Evolutionary conservation across 2,329 filamentous ascomycete genomes (phyloP).

Genomic region (Calonectria honghensis): DNA sequence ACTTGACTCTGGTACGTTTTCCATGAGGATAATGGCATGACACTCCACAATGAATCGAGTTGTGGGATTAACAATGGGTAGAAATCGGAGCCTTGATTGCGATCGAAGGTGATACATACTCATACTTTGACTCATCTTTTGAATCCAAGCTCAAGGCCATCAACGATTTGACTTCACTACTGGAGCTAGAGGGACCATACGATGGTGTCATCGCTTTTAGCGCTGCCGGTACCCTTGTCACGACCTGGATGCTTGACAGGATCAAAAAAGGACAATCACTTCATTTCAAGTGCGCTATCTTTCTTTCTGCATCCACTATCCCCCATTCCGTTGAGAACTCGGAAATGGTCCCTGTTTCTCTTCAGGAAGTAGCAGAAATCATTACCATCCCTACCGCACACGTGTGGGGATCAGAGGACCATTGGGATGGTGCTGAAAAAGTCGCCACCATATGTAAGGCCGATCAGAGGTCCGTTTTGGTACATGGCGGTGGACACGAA

Average conservation of each 20-base stretch:
- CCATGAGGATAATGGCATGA: not conserved
- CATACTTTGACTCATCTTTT: not conserved
- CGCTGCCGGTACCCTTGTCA: not conserved
- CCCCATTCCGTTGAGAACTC: not conserved
- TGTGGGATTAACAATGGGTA: not conserved
- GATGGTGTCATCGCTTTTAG: slow-evolving; percentile 14
- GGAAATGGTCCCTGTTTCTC: not conserved
- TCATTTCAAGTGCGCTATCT: slow-evolving; percentile 10
- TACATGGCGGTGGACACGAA: not conserved
- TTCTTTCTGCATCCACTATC: not conserved
- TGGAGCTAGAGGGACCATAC: not conserved
- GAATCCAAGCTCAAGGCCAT: slow-evolving; percentile 7
- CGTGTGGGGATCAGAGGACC: not conserved
- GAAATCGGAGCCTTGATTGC: not conserved
- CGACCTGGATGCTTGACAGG: slow-evolving; percentile 6
- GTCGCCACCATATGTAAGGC: not conserved
- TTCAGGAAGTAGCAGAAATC: not conserved
- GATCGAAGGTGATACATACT: not conserved
- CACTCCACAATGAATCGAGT: not conserved
- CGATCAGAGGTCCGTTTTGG: not conserved
- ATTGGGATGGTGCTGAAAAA: not conserved
- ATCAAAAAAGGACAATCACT: not conserved
- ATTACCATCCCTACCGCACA: slow-evolving; percentile 5
- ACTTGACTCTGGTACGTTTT: not conserved
- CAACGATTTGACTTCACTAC: not conserved